Conservation (phyloP, 305 asterid species). For the Striga hermonthica region DNA sequence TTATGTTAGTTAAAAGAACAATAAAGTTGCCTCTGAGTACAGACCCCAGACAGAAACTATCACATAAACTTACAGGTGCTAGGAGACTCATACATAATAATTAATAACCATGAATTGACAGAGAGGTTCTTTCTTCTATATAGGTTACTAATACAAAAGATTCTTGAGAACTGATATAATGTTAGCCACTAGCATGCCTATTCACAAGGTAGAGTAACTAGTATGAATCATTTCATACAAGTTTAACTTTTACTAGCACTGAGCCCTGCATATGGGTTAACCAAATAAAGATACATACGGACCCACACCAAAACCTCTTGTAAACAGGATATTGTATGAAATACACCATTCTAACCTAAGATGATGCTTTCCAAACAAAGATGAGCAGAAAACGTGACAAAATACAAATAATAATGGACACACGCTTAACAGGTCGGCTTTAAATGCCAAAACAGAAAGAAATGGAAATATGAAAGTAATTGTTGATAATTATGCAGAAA, state of each 20-base stretch:
- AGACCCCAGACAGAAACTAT: slow-evolving; percentile 21
- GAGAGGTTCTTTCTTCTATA: slow-evolving; percentile 16
- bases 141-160: slow-evolving; percentile 16
- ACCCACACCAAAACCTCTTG: slow-evolving; percentile 1
- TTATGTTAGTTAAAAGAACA: slow-evolving; percentile 30
- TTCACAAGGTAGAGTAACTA: slow-evolving; percentile 19
- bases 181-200: slow-evolving; percentile 11
- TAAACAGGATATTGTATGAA: neutral
- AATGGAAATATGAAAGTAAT: slow-evolving; percentile 7
- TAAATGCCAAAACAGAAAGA: neutral
- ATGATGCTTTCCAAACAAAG: neutral
- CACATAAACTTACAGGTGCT: neutral
- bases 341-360: neutral
- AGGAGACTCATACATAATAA: neutral
- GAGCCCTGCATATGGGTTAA: neutral
- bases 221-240: slow-evolving; percentile 18
- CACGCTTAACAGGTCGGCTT: slow-evolving; percentile 21
- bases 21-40: slow-evolving; percentile 26
- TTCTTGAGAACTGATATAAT: slow-evolving; percentile 5
- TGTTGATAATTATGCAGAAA: slow-evolving; percentile 13
- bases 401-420: slow-evolving; percentile 21
- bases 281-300: neutral
- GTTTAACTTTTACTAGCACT: neutral
- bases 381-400: neutral
- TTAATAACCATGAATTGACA: slow-evolving; percentile 19